Evolutionary conservation across 345 rosid species (phyloP).

Genomic region (Geranium brycei): DNA sequence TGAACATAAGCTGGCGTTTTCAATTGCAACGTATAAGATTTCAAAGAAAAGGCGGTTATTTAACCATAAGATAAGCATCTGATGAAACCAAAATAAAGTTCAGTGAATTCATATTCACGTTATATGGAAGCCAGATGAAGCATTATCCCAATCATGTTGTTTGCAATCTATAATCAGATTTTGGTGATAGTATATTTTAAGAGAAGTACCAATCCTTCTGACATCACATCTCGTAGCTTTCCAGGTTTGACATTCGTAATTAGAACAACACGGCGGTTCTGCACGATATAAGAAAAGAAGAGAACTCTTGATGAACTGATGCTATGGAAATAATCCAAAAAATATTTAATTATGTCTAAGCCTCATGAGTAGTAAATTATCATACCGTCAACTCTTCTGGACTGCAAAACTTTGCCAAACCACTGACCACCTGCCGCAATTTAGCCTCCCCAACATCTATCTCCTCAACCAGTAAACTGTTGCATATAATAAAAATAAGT

Average conservation of each 20-base stretch:
- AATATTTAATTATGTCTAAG: too few relatives aligned
- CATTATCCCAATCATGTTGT: background rate
- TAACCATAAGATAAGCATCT: background rate
- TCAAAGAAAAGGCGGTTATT: background rate
- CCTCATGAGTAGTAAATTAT: conserved; percentile 2
- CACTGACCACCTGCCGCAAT: conserved; percentile 91
- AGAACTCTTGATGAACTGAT: conserved; percentile 2
- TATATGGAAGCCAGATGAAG: background rate
- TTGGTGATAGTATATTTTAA: background rate
- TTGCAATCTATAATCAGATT: background rate
- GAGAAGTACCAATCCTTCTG: conserved; percentile 81
- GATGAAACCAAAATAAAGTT: background rate
- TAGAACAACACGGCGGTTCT: conserved; percentile 69
- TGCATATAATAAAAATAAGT: conserved; percentile 11
- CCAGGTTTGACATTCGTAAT: conserved; percentile 97
- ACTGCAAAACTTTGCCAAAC: conserved; percentile 76
- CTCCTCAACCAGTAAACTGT: conserved; percentile 94
- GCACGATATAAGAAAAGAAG: conserved; percentile 17
- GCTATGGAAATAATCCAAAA: background rate
- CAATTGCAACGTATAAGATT: background rate
- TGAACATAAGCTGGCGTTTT: background rate
- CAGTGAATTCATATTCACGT: too few relatives aligned
- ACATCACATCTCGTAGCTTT: conserved; percentile 82
- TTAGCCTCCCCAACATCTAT: conserved; percentile 85
- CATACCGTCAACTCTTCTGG: conserved; percentile 75